Base-by-base conservation (phyloP, 2,329 filamentous ascomycete species). In the Endothia cerciana region DNA sequence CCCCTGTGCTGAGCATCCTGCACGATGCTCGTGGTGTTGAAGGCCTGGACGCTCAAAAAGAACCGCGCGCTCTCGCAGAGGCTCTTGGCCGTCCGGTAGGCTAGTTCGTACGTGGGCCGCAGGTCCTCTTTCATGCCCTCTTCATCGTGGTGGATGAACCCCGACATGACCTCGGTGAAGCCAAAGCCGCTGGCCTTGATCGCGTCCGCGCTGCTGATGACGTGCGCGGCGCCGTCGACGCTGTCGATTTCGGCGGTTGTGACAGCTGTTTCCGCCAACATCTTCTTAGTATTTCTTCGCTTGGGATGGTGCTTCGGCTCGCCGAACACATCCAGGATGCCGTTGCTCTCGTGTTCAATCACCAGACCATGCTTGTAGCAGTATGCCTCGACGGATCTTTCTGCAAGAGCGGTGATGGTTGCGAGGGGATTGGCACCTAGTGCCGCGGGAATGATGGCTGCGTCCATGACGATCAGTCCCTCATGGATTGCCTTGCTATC, bases 351-450 rank as follows among this genome's bases (percentile, higher is more conserved):
- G 2, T 76, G 74, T 65, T 82, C 79, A 61, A 89, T 82, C 6
- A 65, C 68, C 13, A 88, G 77, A 0, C 71, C 70, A 7, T 78
- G 71, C 10, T 77, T 75, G 61, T 76, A 69, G 2, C 82, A 79
- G 60, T 84, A 83, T 6, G 80, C 73, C 61, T 86, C 83, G 7
- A 90, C 82, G 0, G 85, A 85, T 11, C 89, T 80, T 75, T 91
- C 89, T 0, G 89, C 88, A 25, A 92, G 81, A 2, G 89, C 89
- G 0, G 88, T 84, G 69, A 91, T 91, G 1, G 89, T 91, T 1
- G 89, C 89, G 62, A 90, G 83, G 0, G 89, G 89, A 71, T 91
- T 91, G 3, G 87, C 86, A 17, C 67, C 83, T 2, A 91, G 78
- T 0, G 89, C 83, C 8, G 83, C 83, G 0, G 89, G 89, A 19